Evolutionary conservation across 2,329 filamentous ascomycete genomes (phyloP), one percentile per base, ranked within the genome.

Genomic region (Aspergillus novofumigatus): DNA sequence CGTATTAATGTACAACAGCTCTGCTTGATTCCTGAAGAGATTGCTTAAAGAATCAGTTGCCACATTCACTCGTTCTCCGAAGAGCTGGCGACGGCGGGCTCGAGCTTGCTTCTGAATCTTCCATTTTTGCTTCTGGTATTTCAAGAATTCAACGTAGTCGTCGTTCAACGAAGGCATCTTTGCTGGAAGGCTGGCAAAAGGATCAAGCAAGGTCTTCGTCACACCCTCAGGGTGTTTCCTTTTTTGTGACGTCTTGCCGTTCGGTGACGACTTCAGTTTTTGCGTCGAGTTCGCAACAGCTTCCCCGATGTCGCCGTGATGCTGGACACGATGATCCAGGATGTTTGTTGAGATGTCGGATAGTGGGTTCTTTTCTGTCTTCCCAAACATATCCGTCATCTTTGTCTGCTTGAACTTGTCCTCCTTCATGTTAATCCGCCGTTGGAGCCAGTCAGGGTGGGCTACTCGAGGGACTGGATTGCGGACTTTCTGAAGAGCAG

Each of bases 381-480:
- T 79, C 20, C 75, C 81, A 69, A 99, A 96, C 65, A 96, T 80
- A 68, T 97, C 94, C 0, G 93, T 99, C 80, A 99, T 89, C 77
- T 99, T 99, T 78, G 92, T 96, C 77, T 99, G 94, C 79, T 99
- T 96, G 81, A 97, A 88, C 71, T 89, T 92, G 77, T 99, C 94
- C 56, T 99, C 94, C 74, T 97, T 97, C 73, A 89, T 88, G 64
- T 94, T 91, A 74, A 99, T 97, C 53, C 93, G 84, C 58, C 91
- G 86, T 68, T 97, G 92, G 35, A 99, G 83, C 94, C 94, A 99
- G 54, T 99, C 95, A 0, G 94, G 94, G 75, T 99, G 95, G 6
- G 90, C 82, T 11, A 99, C 91, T 62, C 95, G 83, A 14, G 94
- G 95, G 1, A 97, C 93, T 0, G 94, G 94, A 68, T 99, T 99